These are phyloP conservation scores for Chionographis japonica DNA, from an alignment of 106 monocot species.

Conservation along the genomic window DNA sequence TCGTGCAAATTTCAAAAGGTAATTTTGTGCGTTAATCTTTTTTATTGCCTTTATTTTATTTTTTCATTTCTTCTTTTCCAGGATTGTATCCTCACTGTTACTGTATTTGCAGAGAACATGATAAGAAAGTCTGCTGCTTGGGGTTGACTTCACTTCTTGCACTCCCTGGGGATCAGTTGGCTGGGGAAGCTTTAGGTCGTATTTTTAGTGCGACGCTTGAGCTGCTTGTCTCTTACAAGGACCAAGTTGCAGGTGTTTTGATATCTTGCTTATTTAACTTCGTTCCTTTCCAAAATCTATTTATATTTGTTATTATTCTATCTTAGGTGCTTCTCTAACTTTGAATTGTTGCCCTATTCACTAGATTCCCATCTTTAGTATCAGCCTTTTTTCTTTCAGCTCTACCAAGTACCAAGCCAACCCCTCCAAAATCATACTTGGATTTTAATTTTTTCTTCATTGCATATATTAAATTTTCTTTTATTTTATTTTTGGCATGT, in stretches of 20 bases:
- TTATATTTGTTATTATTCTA: not conserved
- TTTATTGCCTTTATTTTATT: not conserved
- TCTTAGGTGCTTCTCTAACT: too few species aligned
- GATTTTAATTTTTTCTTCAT: too few species aligned
- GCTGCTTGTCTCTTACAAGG: slow-evolving; percentile 84
- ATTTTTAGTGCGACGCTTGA: slow-evolving; percentile 80
- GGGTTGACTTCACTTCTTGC: slow-evolving; percentile 87
- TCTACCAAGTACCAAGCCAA: not conserved
- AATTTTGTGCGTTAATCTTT: not conserved
- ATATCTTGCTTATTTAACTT: not conserved
- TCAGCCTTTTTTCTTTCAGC: too few species aligned
- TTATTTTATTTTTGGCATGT: too few species aligned
- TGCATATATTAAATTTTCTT: too few species aligned
- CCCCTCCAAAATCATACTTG: too few species aligned
- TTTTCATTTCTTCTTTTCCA: not conserved
- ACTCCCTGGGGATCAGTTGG: slow-evolving; percentile 66
- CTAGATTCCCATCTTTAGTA: too few species aligned
- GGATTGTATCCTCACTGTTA: not conserved
- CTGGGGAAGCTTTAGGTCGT: slow-evolving; percentile 67
- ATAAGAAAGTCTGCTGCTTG: slow-evolving; percentile 95
- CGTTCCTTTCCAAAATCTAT: not conserved
- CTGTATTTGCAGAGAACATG: slow-evolving; percentile 69
- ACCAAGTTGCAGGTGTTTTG: slow-evolving; percentile 85
- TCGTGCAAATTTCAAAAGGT: slow-evolving; percentile 82
- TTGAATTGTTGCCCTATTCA: too few species aligned